Evolutionary conservation across 495 filamentous ascomycete species (phyloP).

Genomic region (Rostrohypoxylon terebratum): DNA sequence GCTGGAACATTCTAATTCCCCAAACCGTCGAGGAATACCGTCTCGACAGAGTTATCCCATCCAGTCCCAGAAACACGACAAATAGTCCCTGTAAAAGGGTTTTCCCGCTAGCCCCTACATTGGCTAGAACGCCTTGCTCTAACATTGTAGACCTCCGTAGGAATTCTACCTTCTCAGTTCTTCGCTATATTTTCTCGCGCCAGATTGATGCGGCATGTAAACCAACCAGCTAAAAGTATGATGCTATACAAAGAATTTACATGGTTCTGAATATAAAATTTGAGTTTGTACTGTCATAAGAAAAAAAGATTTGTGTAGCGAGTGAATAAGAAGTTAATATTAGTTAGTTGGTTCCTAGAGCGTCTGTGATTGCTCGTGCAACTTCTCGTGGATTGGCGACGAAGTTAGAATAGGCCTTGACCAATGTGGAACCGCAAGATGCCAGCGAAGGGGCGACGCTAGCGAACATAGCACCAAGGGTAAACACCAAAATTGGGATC

Average conservation of each 20-base stretch:
- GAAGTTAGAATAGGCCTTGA: constrained; percentile 16
- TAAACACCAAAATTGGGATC: constrained; percentile 65
- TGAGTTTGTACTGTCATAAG: constrained; percentile 1
- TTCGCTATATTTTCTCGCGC: constrained; percentile 8
- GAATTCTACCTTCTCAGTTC: not conserved
- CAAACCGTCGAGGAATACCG: constrained; percentile 13
- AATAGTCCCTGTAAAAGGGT: not conserved
- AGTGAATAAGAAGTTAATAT: constrained; percentile 8
- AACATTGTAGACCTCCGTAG: not conserved
- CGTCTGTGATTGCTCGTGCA: constrained; percentile 20
- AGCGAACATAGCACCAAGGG: constrained; percentile 72
- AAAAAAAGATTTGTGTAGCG: constrained; percentile 9
- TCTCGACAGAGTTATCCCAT: constrained; percentile 9
- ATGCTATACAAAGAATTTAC: constrained; percentile 32
- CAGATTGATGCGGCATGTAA: constrained; percentile 9
- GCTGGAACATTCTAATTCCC: constrained; percentile 19
- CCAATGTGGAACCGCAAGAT: constrained; percentile 50
- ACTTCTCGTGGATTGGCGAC: constrained; percentile 36
- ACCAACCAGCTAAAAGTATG: constrained; percentile 19
- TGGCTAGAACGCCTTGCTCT: constrained; percentile 25
- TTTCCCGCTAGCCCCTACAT: not conserved
- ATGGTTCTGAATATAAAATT: constrained; percentile 46
- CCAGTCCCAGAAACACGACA: not conserved
- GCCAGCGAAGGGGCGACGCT: constrained; percentile 69
- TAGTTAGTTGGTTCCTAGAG: constrained; percentile 29